Evolutionary conservation across 148 eudicot genomes (phyloP), one percentile per base, ranked within the genome.

Genomic region (Rhododendron vialii): DNA sequence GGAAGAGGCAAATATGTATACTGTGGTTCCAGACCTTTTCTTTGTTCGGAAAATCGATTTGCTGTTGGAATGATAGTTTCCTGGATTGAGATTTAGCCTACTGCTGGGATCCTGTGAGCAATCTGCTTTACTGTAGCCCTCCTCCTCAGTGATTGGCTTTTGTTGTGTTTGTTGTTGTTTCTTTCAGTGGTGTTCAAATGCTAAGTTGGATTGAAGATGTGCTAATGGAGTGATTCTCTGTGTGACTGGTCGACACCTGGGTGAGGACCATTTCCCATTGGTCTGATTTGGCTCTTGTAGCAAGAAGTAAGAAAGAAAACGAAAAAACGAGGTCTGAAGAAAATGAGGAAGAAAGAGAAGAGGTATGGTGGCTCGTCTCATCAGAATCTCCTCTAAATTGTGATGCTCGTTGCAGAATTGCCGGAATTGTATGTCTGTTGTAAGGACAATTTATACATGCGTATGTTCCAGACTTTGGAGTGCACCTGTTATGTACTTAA

Each of bases 41-140:
- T 84, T 84, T 53, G 86, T 84, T 57, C 86, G 86, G n/a, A 76
- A 30, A 59, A 33, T 84, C 18, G 86, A 84, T 75, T 53, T 84
- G 81, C 30, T 43, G 30, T 8, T 84, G 24, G 82, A 76, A 12
- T 75, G 4, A 84, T 53, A 53, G 57, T 53, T 53, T 57, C 59
- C 28, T 36, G 48, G 81, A 45, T 38, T 24, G 36, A 81, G 43
- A 24, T 74, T 74, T 74, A 14, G 45, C 78, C 78, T 15, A 18
- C 78, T 74, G 47, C 45, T 14, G 45, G 38, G 45, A 18, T 35
- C 11, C 78, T 36, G 3, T 17, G 45, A 17, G 41, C 10, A 74
- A 74, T 17, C 83, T 81, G 57, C 6, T 80, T 80, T n/a, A 80
- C 14, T n/a, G 82, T 26, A n/a, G 33, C 50, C 10, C 50, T 50